Percentiles rank a stretch among this genome's conserved stretches.
phyloP scores from a whole-genome alignment of 352 stramenopile genomes.

The Pythium plurisporium region DNA sequence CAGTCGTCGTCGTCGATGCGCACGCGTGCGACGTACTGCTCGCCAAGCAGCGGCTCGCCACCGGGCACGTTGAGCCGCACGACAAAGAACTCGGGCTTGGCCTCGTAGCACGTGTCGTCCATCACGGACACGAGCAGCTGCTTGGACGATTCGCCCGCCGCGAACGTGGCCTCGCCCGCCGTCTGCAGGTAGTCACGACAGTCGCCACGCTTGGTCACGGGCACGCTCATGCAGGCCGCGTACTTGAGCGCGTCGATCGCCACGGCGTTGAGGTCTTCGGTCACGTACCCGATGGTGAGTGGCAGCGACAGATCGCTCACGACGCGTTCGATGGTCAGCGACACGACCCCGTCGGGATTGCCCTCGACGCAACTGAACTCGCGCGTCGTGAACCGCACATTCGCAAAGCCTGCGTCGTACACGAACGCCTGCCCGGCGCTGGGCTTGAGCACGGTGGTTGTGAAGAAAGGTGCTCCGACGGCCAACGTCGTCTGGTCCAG shows the following conservation, averaged over 20 bases:
- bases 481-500: conserved; percentile 54
- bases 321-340: conserved; percentile 45
- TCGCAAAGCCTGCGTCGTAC: conserved; percentile 56
- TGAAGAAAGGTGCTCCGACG: conserved; percentile 54
- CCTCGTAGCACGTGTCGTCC: conserved; percentile 91
- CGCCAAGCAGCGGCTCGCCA: conserved; percentile 81
- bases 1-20: conserved; percentile 94
- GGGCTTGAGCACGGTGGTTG: conserved; percentile 32
- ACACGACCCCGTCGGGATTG: conserved; percentile 49
- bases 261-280: conserved; percentile 61
- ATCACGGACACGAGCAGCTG: conserved; percentile 91
- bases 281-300: conserved; percentile 68
- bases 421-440: conserved; percentile 56
- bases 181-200: conserved; percentile 76
- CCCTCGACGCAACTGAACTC: conserved; percentile 65
- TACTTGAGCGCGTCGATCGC: conserved; percentile 58
- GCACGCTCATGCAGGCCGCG: conserved; percentile 47
- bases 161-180: conserved; percentile 88
- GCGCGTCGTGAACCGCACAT: conserved; percentile 48
- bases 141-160: conserved; percentile 73
- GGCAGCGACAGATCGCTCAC: conserved; percentile 38
- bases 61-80: conserved; percentile 91
- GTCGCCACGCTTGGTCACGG: conserved; percentile 47
- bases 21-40: conserved; percentile 85
- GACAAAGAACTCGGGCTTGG: conserved; percentile 86